These are phyloP conservation scores for Stramenopiles sp. DNA, from an alignment of 352 stramenopile species.

Conservation along the genomic window DNA sequence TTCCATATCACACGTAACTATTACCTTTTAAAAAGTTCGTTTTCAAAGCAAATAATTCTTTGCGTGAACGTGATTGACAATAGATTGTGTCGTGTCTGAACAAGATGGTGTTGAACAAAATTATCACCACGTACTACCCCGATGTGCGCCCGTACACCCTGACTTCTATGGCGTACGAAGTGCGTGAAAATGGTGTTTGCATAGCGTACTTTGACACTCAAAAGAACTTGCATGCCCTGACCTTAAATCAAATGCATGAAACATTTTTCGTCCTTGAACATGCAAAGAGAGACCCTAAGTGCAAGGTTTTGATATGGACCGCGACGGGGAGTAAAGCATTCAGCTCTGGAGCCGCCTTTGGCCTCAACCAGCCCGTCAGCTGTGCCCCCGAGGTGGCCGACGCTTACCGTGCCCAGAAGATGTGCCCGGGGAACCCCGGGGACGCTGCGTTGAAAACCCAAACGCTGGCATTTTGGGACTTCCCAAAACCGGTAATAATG, in stretches of 20 bases:
- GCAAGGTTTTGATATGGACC: constrained; percentile 2
- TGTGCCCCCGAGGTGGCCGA: not conserved
- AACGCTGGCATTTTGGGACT: not conserved
- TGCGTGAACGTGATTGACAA: too few species aligned
- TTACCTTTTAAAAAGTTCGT: too few species aligned
- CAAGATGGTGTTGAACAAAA: too few species aligned
- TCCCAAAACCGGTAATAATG: not conserved
- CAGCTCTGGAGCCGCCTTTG: not conserved
- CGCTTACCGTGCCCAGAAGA: not conserved
- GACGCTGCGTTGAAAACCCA: not conserved
- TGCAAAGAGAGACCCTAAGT: not conserved
- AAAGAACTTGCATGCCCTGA: not conserved
- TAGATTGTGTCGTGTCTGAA: too few species aligned
- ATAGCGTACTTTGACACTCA: not conserved
- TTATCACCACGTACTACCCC: not conserved
- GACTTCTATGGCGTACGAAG: not conserved
- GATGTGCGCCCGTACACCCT: not conserved
- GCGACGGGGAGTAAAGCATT: not conserved
- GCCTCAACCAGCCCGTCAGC: not conserved
- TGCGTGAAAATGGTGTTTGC: not conserved
- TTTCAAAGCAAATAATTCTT: too few species aligned
- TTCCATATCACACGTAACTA: too few species aligned
- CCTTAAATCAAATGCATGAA: not conserved
- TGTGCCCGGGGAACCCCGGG: not conserved
- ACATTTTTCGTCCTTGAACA: not conserved